A percentile compares a stretch with the other conserved stretches of the same genome.
Conservation (phyloP, 108 stramenopile species). For the Conticribra weissflogii region DNA sequence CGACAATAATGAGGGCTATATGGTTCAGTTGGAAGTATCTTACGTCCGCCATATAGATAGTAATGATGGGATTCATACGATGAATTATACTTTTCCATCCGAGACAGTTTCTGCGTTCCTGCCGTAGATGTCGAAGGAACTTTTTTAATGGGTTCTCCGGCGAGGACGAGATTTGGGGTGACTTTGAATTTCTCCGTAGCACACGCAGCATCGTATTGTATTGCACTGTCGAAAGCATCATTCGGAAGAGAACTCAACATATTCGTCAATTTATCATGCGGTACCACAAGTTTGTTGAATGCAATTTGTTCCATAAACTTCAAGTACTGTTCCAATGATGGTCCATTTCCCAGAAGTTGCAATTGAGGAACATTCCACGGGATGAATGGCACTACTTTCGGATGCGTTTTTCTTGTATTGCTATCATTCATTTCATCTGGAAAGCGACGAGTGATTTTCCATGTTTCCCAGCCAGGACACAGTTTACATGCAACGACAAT, state of each 20-base stretch:
- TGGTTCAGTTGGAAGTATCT: conserved; percentile 2
- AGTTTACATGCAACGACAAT: conserved; percentile 64
- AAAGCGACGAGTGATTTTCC: conserved; percentile 34
- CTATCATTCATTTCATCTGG: not conserved
- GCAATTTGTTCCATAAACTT: conserved; percentile 54
- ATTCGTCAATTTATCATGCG: conserved; percentile 9
- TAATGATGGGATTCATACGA: conserved; percentile 10
- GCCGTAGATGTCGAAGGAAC: not conserved
- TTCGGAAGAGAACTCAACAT: conserved; percentile 26
- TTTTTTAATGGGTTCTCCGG: conserved; percentile 27
- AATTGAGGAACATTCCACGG: conserved; percentile 58
- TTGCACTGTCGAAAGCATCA: conserved; percentile 2
- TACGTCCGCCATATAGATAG: not conserved
- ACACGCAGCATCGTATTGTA: not conserved
- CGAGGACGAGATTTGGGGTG: conserved; percentile 22
- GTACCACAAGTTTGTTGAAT: conserved; percentile 26
- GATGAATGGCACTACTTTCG: conserved; percentile 19
- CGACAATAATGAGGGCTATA: conserved; percentile 35
- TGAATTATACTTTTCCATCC: not conserved
- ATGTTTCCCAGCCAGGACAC: conserved; percentile 55
- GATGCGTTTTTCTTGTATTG: not conserved
- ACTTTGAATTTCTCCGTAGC: conserved; percentile 15
- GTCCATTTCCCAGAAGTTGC: conserved; percentile 49
- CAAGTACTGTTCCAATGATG: conserved; percentile 44
- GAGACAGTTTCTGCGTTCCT: not conserved